Percentiles rank a stretch among this genome's conserved stretches.
Conservation (phyloP, 805 yeast species). For the Lachancea kluyveri region DNA sequence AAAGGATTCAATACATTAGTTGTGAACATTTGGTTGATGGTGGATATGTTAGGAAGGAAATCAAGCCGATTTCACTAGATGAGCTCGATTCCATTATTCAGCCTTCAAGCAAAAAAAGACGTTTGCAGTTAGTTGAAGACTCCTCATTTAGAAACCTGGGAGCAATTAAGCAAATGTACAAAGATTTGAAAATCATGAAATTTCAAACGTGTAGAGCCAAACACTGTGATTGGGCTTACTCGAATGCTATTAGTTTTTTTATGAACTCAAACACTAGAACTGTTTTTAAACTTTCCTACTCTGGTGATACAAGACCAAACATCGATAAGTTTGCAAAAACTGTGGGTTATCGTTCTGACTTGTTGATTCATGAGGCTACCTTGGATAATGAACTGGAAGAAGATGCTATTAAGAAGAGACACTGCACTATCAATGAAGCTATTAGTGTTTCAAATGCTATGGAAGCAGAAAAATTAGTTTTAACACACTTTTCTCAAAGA, state of each 20-base stretch:
- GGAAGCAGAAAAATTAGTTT: conserved; percentile 62
- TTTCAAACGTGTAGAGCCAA: conserved; percentile 66
- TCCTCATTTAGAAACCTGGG: conserved; percentile 24
- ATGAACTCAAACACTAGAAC: conserved; percentile 21
- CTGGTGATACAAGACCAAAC: conserved; percentile 94
- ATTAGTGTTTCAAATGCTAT: conserved; percentile 60
- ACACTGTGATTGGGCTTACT: conserved; percentile 82
- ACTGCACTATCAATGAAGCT: conserved; percentile 87
- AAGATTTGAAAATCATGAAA: conserved; percentile 37
- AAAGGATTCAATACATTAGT: conserved; percentile 46
- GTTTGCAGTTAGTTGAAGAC: conserved; percentile 18
- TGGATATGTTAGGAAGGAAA: conserved; percentile 27
- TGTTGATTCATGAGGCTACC: conserved; percentile 90
- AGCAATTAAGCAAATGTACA: conserved; percentile 32
- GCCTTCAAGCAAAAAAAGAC: conserved; percentile 14
- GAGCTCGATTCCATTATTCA: conserved; percentile 13
- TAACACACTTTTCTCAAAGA: conserved; percentile 92
- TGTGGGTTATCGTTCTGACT: conserved; percentile 61
- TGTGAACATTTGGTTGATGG: conserved; percentile 52
- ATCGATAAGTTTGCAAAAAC: conserved; percentile 45
- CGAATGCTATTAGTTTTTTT: conserved; percentile 48
- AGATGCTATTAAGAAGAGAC: conserved; percentile 79
- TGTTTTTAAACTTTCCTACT: conserved; percentile 69
- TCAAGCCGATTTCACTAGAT: conserved; percentile 25
- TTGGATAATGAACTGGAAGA: conserved; percentile 69